Conservation (phyloP, 2,329 filamentous ascomycete species). For the Alternaria rosae region DNA sequence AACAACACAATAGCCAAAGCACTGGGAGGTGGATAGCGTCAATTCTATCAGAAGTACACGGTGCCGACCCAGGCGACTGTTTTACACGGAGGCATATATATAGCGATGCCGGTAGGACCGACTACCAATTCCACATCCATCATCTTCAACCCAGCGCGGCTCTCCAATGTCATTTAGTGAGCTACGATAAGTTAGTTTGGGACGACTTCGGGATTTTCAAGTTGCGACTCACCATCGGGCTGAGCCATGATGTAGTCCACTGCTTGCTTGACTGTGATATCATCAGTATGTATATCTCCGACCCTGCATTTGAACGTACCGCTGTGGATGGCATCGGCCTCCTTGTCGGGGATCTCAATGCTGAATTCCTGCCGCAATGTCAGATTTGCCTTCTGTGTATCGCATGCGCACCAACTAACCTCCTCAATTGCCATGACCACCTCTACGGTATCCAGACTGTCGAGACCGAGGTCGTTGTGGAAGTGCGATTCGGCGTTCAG, state of each 20-base stretch:
- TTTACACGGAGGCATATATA: slow-evolving; percentile 51
- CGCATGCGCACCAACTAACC: slow-evolving; percentile 59
- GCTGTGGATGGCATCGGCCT: slow-evolving; percentile 92
- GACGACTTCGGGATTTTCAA: slow-evolving; percentile 28
- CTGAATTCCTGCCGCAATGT: slow-evolving; percentile 69
- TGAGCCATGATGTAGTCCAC: slow-evolving; percentile 93
- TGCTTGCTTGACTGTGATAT: slow-evolving; percentile 80
- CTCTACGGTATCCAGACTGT: slow-evolving; percentile 98
- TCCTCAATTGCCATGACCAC: slow-evolving; percentile 99
- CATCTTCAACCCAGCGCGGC: slow-evolving; percentile 29
- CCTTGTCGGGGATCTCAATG: slow-evolving; percentile 98
- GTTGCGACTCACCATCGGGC: slow-evolving; percentile 76
- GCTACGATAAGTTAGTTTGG: slow-evolving; percentile 38
- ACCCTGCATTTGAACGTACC: slow-evolving; percentile 65
- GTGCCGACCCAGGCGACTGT: slow-evolving; percentile 46
- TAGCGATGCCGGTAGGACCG: slow-evolving; percentile 45
- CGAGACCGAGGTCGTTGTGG: slow-evolving; percentile 93
- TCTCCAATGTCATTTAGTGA: slow-evolving; percentile 38
- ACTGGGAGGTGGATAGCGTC: slow-evolving; percentile 39
- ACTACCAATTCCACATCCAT: slow-evolving; percentile 40
- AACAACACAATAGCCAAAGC: slow-evolving; percentile 12
- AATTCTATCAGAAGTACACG: slow-evolving; percentile 49
- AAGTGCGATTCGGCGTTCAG: slow-evolving; percentile 88
- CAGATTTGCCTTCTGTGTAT: slow-evolving; percentile 11
- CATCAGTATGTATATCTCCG: slow-evolving; percentile 41